Evolutionary conservation across 1,139 yeast species (phyloP).

Genomic region (Debaryomyces subglobosus): DNA sequence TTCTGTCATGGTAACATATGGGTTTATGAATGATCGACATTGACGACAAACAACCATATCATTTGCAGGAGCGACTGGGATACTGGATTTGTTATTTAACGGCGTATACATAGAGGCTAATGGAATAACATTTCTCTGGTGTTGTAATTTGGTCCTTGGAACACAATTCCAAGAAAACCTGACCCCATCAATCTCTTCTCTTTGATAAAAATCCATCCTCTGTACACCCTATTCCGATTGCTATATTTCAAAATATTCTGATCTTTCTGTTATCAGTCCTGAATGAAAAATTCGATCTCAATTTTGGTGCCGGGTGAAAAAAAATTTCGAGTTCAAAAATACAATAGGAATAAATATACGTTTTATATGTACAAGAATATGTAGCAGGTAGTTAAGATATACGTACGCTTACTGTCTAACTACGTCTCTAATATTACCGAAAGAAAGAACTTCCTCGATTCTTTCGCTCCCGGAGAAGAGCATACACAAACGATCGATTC

Average conservation of each 20-base stretch:
- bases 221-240: background rate
- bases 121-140: conserved; percentile 62
- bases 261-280: background rate
- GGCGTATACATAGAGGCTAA: conserved; percentile 71
- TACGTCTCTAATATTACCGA: conserved; percentile 82
- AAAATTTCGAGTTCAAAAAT: background rate
- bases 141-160: conserved; percentile 63
- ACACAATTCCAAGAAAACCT: conserved; percentile 89
- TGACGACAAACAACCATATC: conserved; percentile 50
- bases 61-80: conserved; percentile 43
- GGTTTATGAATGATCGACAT: conserved; percentile 64
- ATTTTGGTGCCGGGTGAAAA: background rate
- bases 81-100: conserved; percentile 51
- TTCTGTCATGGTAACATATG: conserved; percentile 45
- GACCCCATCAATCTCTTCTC: conserved; percentile 88
- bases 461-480: conserved; percentile 62
- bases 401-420: conserved; percentile 12
- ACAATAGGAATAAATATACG: background rate
- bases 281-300: background rate
- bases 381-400: background rate
- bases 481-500: conserved; percentile 89
- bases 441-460: conserved; percentile 79
- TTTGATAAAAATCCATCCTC: conserved; percentile 69
- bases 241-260: background rate
- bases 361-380: conserved; percentile 9